These are phyloP conservation scores for Cyanidiococcus yangmingshanensis DNA, from an alignment of 23 red algal species.

Conservation along the genomic window DNA sequence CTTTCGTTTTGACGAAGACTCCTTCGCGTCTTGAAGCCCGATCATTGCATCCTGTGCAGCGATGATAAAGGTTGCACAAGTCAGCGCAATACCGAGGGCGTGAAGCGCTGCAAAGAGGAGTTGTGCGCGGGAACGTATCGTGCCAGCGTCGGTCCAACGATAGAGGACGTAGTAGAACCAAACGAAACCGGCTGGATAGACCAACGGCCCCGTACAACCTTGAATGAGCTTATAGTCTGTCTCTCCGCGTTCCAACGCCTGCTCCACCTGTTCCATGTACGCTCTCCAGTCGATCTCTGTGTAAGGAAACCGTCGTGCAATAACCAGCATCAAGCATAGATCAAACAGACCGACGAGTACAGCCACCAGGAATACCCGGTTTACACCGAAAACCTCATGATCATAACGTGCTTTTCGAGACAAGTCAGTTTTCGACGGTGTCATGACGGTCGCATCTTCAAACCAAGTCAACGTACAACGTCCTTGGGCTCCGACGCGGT, in stretches of 20 bases:
- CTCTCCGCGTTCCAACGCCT: constrained; percentile 19
- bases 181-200: constrained; percentile 77
- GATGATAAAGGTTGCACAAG: neutral
- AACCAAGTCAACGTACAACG: no score
- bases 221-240: constrained; percentile 11
- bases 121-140: constrained; percentile 6
- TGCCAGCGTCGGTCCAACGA: constrained; percentile 2
- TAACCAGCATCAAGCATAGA: neutral
- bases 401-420: no score
- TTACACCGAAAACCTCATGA: constrained; percentile 12
- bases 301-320: neutral
- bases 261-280: constrained; percentile 30
- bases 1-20: constrained; percentile 12
- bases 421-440: no score
- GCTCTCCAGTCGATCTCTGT: constrained; percentile 30
- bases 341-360: neutral
- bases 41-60: constrained; percentile 8
- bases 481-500: no score
- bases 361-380: constrained; percentile 9
- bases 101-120: constrained; percentile 18
- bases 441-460: no score
- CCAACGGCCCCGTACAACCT: constrained; percentile 69
- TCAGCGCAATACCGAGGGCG: constrained; percentile 1
- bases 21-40: neutral
- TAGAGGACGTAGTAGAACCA: constrained; percentile 42